Evolutionary conservation across 2,329 filamentous ascomycete genomes (phyloP).

Genomic region (Paecilomyces sp.): DNA sequence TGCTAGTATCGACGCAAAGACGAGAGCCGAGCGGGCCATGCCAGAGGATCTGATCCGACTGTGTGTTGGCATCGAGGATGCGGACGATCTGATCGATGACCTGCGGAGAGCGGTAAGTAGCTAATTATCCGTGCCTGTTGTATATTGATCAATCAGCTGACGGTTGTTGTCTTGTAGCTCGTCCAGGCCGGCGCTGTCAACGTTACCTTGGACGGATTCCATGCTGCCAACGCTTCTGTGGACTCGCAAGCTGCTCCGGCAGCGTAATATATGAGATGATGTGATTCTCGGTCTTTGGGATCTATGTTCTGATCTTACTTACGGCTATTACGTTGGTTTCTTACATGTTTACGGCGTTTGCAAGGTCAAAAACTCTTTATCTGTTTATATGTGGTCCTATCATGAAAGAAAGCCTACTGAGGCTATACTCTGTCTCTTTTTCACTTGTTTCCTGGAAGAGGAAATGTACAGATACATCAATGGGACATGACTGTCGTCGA

Average conservation of each 20-base stretch:
- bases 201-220: slow-evolving; percentile 75
- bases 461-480: neutral
- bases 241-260: neutral
- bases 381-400: neutral
- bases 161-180: slow-evolving; percentile 47
- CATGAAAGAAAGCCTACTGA: neutral
- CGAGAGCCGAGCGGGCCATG: slow-evolving; percentile 78
- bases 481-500: neutral
- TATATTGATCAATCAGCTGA: slow-evolving; percentile 1
- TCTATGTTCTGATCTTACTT: neutral
- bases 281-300: slow-evolving; percentile 1
- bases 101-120: slow-evolving; percentile 75
- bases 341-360: neutral
- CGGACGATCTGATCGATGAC: slow-evolving; percentile 86
- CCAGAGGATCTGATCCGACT: slow-evolving; percentile 94
- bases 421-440: neutral
- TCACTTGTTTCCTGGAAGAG: neutral
- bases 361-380: neutral
- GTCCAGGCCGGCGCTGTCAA: slow-evolving; percentile 91
- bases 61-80: slow-evolving; percentile 94
- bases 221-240: slow-evolving; percentile 42
- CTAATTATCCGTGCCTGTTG: neutral
- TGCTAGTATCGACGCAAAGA: slow-evolving; percentile 95
- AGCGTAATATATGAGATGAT: neutral
- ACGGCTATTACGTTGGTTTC: neutral